Conservation (phyloP, 495 filamentous ascomycete genomes). For the Penicillium verhagenii region DNA sequence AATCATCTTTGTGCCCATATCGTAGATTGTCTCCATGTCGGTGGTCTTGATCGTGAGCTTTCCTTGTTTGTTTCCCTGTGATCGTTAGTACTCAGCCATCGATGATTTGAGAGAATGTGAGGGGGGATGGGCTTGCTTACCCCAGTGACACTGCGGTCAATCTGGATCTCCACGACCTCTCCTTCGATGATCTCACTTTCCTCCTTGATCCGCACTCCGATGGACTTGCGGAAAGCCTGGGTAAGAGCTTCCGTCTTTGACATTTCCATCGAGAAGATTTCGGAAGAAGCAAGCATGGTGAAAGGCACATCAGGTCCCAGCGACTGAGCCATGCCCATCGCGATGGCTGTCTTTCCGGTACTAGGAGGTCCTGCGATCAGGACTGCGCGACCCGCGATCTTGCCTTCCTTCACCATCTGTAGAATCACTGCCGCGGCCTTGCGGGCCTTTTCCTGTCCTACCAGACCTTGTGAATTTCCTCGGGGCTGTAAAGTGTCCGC, state of each 20-base stretch:
- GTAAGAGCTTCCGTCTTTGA: conserved; percentile 97
- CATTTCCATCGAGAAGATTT: conserved; percentile 99
- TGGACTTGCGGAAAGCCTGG: conserved; percentile 95
- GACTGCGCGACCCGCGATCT: conserved; percentile 93
- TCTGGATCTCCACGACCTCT: conserved; percentile 98
- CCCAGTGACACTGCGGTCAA: conserved; percentile 93
- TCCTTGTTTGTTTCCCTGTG: conserved; percentile 84
- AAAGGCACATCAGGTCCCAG: conserved; percentile 93
- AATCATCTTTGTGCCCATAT: conserved; percentile 99
- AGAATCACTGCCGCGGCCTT: conserved; percentile 94
- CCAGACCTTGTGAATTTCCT: conserved; percentile 86
- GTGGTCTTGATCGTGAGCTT: conserved; percentile 99
- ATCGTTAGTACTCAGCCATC: conserved; percentile 19
- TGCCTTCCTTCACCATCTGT: conserved; percentile 98
- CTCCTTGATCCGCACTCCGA: conserved; percentile 95
- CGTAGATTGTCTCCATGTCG: conserved; percentile 99
- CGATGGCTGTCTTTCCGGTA: conserved; percentile 97
- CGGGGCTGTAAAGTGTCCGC: conserved; percentile 85
- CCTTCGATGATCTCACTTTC: conserved; percentile 99
- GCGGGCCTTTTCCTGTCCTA: conserved; percentile 92
- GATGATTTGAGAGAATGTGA: neutral
- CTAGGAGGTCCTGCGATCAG: conserved; percentile 96
- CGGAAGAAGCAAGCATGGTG: conserved; percentile 89
- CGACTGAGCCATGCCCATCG: conserved; percentile 98
- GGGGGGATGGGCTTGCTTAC: conserved; percentile 35